Base-by-base conservation (phyloP, 495 filamentous ascomycete genomes). In the Penicillium egyptiacum region DNA sequence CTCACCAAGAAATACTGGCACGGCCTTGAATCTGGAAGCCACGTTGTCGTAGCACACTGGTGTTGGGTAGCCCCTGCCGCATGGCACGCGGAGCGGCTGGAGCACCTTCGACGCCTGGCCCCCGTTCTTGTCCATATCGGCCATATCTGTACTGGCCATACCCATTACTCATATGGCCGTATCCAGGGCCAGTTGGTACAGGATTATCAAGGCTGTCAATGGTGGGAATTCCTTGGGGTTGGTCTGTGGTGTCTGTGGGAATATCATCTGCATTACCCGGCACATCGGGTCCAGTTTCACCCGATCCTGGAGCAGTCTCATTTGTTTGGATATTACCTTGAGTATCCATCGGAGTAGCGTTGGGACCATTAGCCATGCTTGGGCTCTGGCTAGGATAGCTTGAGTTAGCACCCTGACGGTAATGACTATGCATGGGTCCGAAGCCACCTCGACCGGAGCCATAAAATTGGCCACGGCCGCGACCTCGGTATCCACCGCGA, bases 31-130 rank as follows among this genome's bases (percentile, higher is more conserved):
- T 53, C 33, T 74, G 71, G 53, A 74, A 71, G 16, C 63, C 64
- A n/a, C 76, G 68, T n/a, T 77, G 72, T 8, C 77, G 72, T 1
- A 73, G 51, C 0, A 84, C 80, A 69, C 86, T 87, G 43, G 86
- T 89, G 70, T 92, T 92, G 50, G 89, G 86, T 20, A 87, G 80
- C 17, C 92, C 92, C 65, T 93, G 85, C 59, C 95, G 78, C 86
- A 98, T 91, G 17, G 95, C 94, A 71, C 94, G 92, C 3, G 94
- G 94, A 1, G 91, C 94, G 50, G 88, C 94, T 28, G 94, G 94
- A 25, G 94, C 94, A 70, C 86, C 86, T 70, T 81, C 83, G 43
- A 88, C 86, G n/a, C 86, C 86, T 39, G 79, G 74, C 12, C 83
- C 83, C 62, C 70, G 69, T 0, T 77, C 76, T 59, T 75, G 74